Base-by-base conservation (phyloP, 106 monocot species). In the Triglochin maritima region DNA sequence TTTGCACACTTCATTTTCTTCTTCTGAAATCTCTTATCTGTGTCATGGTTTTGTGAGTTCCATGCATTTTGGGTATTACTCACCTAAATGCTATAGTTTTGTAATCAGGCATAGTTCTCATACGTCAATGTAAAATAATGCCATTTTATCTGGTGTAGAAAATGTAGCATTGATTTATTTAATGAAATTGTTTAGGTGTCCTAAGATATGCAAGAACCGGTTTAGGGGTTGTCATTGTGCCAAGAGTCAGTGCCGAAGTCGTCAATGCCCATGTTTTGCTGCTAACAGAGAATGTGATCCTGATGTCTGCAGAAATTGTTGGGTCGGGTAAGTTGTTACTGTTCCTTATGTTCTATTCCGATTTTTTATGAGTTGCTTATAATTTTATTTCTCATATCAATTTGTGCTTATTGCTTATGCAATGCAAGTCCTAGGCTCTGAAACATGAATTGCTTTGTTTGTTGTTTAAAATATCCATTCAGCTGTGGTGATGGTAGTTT, bases 261-360 rank as follows among this genome's bases (percentile, higher is more conserved):
- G 94, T n/a, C 94, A 95, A 66, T 95, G 94, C 67, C 94, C 94
- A 47, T 95, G 94, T 68, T 95, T 95, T 85, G 94, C 94, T 80
- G 94, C 94, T 72, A 90, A 90, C 71, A 87, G 94, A 69, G 94
- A 95, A 83, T 95, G 94, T 60, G 94, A 95, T 65, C 90, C 94
- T 62, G 94, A 95, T 73, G 87, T 95, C 69, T 95, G 94, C 59
- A 78, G 94, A 69, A 95, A 95, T 75, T 95, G 94, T 66, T 95
- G 94, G 94, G 85, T 95, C 52, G 84, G 94, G 94, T 95, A 84
- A 77, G 81, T 51, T 14, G 16, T 57, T 56, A 46, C 47, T 69
- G 13, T 57, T 7, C 69, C 14, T 57, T 58, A 7, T 51, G 5
- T 51, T 50, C 17, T 56, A 4, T 43, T 55, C 10, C 60, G 7